Evolutionary conservation across 768 basidiomycete species (phyloP), one percentile per base, ranked within the genome.

Genomic region (Amyloporia xantha): DNA sequence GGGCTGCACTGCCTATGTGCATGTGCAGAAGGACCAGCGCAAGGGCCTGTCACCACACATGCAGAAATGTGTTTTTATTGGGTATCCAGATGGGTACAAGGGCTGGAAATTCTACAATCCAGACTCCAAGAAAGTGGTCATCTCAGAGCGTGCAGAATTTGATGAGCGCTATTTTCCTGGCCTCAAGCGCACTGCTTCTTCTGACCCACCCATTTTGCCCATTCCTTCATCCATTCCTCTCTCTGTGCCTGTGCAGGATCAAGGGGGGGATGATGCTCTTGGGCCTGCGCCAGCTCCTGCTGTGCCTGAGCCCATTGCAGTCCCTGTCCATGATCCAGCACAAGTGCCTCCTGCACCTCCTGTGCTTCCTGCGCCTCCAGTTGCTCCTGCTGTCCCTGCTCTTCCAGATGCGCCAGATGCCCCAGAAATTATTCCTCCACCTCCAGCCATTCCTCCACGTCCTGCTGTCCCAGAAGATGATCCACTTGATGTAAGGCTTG

Each of bases 1-100:
- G 38, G 69, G 72, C 0, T 72, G 69, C 42, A 54, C 50, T 33
- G 67, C 68, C 17, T 72, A 70, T 60, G 71, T 69, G 24, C 64
- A 60, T 48, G 54, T 70, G 3, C 64, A 62, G 48, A 66, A 64
- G 46, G 63, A 73, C 44, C 62, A 70, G 54, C 44, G 62, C 7
- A 60, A 54, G 30, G 51, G 37, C 0, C 51, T 58, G 25, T 43
- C 42, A 35, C 26, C 47, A 4, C 54, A 63, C 26, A 53, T 54
- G 41, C 37, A 53, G 33, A 64, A 68, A 53, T 72, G 72, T 44
- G 44, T 67, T 0, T 66, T 71, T 30, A 61, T 73, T 44, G 67
- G 72, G 1, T 74, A 72, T 47, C 55, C 60, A 1, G 25, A 47
- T 1, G 59, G 61, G 12, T 60, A 66, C 1, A 71, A 71, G 46